Evolutionary conservation across 163 green algal species (phyloP).

Genomic region (Scenedesmus sp.): DNA sequence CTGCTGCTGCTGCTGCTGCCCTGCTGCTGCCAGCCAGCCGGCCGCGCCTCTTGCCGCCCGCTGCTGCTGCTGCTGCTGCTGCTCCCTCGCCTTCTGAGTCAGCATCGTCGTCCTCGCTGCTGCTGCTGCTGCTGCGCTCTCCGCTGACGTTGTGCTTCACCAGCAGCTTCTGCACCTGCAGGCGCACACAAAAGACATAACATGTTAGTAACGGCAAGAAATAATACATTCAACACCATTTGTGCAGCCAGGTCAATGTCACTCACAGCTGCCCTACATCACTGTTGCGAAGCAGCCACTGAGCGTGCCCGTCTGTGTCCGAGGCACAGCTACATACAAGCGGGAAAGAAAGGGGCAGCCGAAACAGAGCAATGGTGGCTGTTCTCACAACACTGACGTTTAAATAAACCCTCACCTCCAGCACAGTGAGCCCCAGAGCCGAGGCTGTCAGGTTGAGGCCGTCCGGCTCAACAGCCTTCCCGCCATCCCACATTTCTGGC

Average conservation of each 20-base stretch:
- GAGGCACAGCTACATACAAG: too few species aligned
- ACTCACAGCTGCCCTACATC: too few species aligned
- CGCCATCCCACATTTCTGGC: neutral
- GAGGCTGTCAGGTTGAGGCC: conserved; percentile 41
- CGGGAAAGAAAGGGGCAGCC: too few species aligned
- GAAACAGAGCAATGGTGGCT: too few species aligned
- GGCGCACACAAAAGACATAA: neutral
- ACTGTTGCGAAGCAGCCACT: neutral
- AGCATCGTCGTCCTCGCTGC: neutral
- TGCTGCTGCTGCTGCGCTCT: neutral
- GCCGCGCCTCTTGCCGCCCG: neutral
- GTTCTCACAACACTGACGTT: neutral
- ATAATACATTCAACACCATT: too few species aligned
- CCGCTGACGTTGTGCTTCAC: conserved; percentile 24
- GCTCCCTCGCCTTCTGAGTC: neutral
- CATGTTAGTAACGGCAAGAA: neutral
- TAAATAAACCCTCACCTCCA: neutral
- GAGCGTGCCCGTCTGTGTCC: neutral
- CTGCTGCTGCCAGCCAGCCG: neutral
- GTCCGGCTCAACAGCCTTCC: neutral
- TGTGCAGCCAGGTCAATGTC: too few species aligned
- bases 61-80: neutral
- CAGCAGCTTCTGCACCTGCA: conserved; percentile 47
- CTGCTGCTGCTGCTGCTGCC: neutral
- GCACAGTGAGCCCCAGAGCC: conserved; percentile 14